These are phyloP conservation scores for Mortierella sp. DNA, from an alignment of 371 early-diverging fungal species.

Conservation along the genomic window DNA sequence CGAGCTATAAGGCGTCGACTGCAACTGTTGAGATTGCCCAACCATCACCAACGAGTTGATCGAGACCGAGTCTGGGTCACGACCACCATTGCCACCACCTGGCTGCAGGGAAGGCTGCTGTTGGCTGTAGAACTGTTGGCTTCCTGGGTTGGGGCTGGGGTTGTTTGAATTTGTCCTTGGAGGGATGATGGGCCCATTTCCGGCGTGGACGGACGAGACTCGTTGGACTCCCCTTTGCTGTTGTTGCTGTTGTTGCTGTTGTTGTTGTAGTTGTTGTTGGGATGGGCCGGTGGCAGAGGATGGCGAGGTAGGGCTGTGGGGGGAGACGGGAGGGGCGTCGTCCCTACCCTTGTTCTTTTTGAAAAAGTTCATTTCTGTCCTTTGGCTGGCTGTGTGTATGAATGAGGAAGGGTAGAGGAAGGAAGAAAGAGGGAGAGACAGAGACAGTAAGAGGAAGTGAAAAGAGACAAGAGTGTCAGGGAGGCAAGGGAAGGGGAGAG, in stretches of 20 bases:
- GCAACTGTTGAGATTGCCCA: constrained; percentile 3
- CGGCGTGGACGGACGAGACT: neutral
- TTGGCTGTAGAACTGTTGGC: constrained; percentile 12
- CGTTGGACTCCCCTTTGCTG: constrained; percentile 4
- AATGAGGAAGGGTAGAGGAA: neutral
- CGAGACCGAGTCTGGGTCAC: constrained; percentile 4
- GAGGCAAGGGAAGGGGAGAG: neutral
- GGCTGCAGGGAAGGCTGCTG: constrained; percentile 4
- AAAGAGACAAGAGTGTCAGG: constrained; percentile 4
- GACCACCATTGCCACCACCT: neutral
- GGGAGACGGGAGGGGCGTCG: constrained; percentile 9
- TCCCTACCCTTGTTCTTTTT: constrained; percentile 9
- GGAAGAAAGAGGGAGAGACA: neutral
- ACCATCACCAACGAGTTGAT: constrained; percentile 7
- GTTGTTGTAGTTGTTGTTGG: neutral
- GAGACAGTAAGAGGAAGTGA: neutral
- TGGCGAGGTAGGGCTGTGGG: constrained; percentile 1
- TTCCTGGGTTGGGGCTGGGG: neutral
- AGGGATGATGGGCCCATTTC: constrained; percentile 20
- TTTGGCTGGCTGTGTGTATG: neutral
- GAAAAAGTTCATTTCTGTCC: constrained; percentile 14
- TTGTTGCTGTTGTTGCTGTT: no score
- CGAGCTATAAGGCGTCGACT: neutral
- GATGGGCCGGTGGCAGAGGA: neutral
- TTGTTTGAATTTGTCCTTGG: constrained; percentile 20